Percentiles rank a stretch among this genome's conserved stretches.
These are phyloP conservation scores for Camellia sinensis DNA, from an alignment of 148 eudicot species.

Conservation along the genomic window DNA sequence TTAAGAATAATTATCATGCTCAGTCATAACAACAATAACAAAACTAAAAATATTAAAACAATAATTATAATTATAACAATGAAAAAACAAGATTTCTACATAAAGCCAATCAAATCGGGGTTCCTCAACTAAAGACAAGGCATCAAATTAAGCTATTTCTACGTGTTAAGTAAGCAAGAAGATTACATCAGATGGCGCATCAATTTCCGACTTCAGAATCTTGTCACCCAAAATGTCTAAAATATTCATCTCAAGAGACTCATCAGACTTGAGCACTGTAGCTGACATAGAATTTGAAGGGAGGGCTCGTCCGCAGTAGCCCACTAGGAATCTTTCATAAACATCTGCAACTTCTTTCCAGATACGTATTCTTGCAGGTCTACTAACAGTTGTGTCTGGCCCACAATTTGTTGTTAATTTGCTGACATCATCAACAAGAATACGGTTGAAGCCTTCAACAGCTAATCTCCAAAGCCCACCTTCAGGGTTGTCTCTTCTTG, in stretches of 20 bases:
- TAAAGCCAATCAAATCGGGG: neutral
- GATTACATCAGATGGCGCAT: slow-evolving; percentile 73
- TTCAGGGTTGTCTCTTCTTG: slow-evolving; percentile 93
- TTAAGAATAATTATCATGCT: neutral
- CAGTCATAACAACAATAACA: neutral
- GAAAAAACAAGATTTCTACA: neutral
- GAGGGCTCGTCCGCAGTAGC: slow-evolving; percentile 96
- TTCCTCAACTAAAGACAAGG: neutral
- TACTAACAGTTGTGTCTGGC: slow-evolving; percentile 37
- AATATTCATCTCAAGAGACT: slow-evolving; percentile 76
- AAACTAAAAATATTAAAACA: neutral
- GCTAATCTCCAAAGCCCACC: slow-evolving; percentile 89
- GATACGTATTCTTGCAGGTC: slow-evolving; percentile 62
- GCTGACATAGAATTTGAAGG: slow-evolving; percentile 59
- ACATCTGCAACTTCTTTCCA: slow-evolving; percentile 99
- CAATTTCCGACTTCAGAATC: slow-evolving; percentile 70
- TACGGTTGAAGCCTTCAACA: slow-evolving; percentile 79
- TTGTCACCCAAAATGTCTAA: slow-evolving; percentile 73
- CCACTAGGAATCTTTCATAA: slow-evolving; percentile 86
- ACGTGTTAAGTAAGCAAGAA: slow-evolving; percentile 21
- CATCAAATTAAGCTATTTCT: neutral
- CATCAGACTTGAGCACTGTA: slow-evolving; percentile 57
- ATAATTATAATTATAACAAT: neutral
- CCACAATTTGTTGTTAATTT: slow-evolving; percentile 29
- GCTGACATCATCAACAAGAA: slow-evolving; percentile 61